A percentile compares a stretch with the other conserved stretches of the same genome.
phyloP scores from a whole-genome alignment of 164 flowering plant genomes.

The Cinnamomum chago region DNA sequence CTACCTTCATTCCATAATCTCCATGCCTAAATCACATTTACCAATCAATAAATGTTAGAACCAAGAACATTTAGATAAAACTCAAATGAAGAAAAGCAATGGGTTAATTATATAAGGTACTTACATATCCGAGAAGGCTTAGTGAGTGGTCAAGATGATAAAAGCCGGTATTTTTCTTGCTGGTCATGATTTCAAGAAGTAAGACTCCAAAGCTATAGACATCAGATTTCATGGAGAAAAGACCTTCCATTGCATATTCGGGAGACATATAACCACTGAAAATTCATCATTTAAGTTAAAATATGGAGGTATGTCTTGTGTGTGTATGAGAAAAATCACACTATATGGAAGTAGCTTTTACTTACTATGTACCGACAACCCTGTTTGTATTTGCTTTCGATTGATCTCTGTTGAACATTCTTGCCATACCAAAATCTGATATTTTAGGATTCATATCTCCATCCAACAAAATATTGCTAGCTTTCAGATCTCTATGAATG shows the following conservation, averaged over 20 bases:
- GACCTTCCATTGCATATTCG: conserved; percentile 35
- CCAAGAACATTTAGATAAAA: too few species aligned
- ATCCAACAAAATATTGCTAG: conserved; percentile 10
- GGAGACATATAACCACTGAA: conserved; percentile 46
- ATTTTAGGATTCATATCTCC: conserved; percentile 18
- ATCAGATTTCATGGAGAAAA: conserved; percentile 41
- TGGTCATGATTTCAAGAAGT: conserved; percentile 32
- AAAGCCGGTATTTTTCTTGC: conserved; percentile 20
- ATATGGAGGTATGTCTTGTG: too few species aligned
- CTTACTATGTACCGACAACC: conserved; percentile 80
- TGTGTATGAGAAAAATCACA: neutral
- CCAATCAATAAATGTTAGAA: neutral
- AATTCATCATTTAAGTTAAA: too few species aligned
- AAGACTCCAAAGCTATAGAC: conserved; percentile 47
- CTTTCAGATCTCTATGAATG: conserved; percentile 13
- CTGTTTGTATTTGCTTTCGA: conserved; percentile 34
- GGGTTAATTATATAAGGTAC: neutral
- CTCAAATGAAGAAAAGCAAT: neutral
- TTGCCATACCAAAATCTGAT: conserved; percentile 23
- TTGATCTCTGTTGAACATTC: conserved; percentile 11
- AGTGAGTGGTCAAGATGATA: neutral
- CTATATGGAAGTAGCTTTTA: conserved; percentile 5
- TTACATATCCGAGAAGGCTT: conserved; percentile 1
- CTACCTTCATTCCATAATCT: conserved; percentile 9
- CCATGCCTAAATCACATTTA: conserved; percentile 4